A percentile compares a stretch with the other conserved stretches of the same genome.
Evolutionary conservation across 2,329 filamentous ascomycete genomes (phyloP).

Genomic region (Ophiocordyceps australis): DNA sequence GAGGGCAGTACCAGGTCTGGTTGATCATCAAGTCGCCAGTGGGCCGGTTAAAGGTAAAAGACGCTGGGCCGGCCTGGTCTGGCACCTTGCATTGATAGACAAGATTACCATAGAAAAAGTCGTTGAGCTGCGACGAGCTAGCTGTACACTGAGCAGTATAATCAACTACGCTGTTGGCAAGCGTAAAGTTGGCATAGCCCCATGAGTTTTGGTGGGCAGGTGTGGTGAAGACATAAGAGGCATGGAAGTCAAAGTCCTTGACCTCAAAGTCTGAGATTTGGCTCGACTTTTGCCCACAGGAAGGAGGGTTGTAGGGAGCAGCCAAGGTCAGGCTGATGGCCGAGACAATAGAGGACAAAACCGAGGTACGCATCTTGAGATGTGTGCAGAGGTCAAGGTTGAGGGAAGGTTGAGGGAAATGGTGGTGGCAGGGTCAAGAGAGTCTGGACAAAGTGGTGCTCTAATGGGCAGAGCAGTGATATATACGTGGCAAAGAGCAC

Average conservation of each 20-base stretch:
- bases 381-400: too few relatives aligned
- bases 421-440: too few relatives aligned
- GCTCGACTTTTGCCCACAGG: too few relatives aligned
- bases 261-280: too few relatives aligned
- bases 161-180: slow-evolving; percentile 24
- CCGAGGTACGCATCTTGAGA: too few relatives aligned
- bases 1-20: slow-evolving; percentile 29
- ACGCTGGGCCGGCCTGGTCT: slow-evolving; percentile 9
- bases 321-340: too few relatives aligned
- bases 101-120: slow-evolving; percentile 31
- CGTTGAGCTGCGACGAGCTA: slow-evolving; percentile 19
- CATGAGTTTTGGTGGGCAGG: slow-evolving; percentile 30
- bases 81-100: slow-evolving; percentile 22
- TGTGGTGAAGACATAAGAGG: slow-evolving; percentile 28
- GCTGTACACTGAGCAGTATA: slow-evolving; percentile 19
- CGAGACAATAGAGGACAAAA: too few relatives aligned
- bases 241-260: slow-evolving; percentile 26
- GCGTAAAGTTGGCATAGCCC: slow-evolving; percentile 28
- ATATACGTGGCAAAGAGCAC: too few relatives aligned
- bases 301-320: too few relatives aligned
- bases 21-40: slow-evolving; percentile 19
- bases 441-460: too few relatives aligned
- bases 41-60: slow-evolving; percentile 23
- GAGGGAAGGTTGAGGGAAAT: too few relatives aligned
- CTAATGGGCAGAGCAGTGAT: too few relatives aligned